phyloP scores from a whole-genome alignment of 2,329 filamentous ascomycete genomes.

The Hortaea werneckii region DNA sequence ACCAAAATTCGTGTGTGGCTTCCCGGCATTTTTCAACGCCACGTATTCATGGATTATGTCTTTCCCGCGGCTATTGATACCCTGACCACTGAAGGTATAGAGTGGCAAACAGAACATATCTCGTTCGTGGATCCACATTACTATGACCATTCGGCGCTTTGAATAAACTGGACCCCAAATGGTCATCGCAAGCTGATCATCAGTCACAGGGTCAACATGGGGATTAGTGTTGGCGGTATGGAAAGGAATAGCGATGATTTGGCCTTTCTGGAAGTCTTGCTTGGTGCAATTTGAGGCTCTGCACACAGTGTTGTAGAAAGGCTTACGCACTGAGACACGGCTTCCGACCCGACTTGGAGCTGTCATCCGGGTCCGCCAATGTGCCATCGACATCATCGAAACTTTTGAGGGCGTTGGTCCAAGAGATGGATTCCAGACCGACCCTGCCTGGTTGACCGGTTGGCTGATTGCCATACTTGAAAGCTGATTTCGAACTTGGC shows the following conservation, averaged over 20 bases:
- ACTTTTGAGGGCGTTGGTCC: conserved; percentile 3
- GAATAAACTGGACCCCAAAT: conserved; percentile 7
- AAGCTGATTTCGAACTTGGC: background rate
- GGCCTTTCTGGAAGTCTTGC: conserved; percentile 7
- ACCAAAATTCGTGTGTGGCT: conserved; percentile 4
- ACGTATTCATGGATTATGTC: conserved; percentile 7
- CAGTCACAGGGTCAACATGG: conserved; percentile 2
- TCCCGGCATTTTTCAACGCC: conserved; percentile 1
- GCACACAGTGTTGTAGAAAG: background rate
- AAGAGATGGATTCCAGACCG: conserved; percentile 5
- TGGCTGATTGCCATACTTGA: background rate
- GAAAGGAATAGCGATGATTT: conserved; percentile 11
- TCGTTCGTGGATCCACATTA: conserved; percentile 7
- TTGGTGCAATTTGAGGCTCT: conserved; percentile 3
- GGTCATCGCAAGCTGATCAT: conserved; percentile 1
- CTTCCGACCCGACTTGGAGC: background rate
- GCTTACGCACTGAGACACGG: background rate
- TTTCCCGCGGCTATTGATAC: conserved; percentile 1
- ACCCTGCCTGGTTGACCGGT: background rate
- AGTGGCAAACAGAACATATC: conserved; percentile 10
- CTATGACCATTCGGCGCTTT: conserved; percentile 12
- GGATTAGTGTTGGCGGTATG: conserved; percentile 11
- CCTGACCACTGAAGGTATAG: conserved; percentile 4
- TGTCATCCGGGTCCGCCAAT: background rate
- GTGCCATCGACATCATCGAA: conserved; percentile 1